phyloP scores from a whole-genome alignment of 768 basidiomycete species.

The Panellus pusillus region DNA sequence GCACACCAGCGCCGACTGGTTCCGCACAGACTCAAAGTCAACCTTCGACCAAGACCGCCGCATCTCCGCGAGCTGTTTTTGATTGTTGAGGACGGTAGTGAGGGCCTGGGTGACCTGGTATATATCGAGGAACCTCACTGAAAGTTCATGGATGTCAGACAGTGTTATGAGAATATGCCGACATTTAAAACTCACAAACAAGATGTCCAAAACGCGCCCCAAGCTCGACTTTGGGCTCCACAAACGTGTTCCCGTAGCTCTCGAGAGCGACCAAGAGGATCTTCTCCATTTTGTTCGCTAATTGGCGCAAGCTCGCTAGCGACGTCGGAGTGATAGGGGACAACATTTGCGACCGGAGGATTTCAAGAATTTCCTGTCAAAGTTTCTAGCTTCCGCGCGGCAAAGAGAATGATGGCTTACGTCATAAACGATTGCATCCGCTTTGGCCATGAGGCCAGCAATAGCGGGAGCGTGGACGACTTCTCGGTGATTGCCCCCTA shows the following conservation, averaged over 20 bases:
- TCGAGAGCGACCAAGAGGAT: constrained; percentile 80
- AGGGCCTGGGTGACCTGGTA: constrained; percentile 90
- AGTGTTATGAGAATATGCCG: constrained; percentile 1
- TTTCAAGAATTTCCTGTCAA: constrained; percentile 80
- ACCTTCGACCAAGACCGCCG: constrained; percentile 85
- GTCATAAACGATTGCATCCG: constrained; percentile 88
- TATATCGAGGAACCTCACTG: constrained; percentile 89
- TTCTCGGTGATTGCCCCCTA: constrained; percentile 77
- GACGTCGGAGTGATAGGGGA: constrained; percentile 70
- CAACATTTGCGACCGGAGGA: constrained; percentile 81
- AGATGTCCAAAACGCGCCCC: constrained; percentile 90
- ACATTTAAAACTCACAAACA: constrained; percentile 59
- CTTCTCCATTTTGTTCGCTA: constrained; percentile 92
- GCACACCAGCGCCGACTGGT: constrained; percentile 91
- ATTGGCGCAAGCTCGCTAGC: constrained; percentile 69
- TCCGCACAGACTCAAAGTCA: constrained; percentile 88
- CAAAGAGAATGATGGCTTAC: constrained; percentile 47
- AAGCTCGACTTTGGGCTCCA: constrained; percentile 88
- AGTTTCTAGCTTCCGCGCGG: constrained; percentile 20
- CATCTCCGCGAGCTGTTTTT: constrained; percentile 84
- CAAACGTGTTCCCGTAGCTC: constrained; percentile 83
- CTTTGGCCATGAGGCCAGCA: constrained; percentile 85
- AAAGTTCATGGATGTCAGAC: not conserved
- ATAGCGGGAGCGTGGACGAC: constrained; percentile 88
- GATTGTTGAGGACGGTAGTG: constrained; percentile 84